A percentile compares a stretch with the other conserved stretches of the same genome.
These are phyloP conservation scores for Beta corolliflora DNA, from an alignment of 179 eudicot genomes.

Conservation along the genomic window DNA sequence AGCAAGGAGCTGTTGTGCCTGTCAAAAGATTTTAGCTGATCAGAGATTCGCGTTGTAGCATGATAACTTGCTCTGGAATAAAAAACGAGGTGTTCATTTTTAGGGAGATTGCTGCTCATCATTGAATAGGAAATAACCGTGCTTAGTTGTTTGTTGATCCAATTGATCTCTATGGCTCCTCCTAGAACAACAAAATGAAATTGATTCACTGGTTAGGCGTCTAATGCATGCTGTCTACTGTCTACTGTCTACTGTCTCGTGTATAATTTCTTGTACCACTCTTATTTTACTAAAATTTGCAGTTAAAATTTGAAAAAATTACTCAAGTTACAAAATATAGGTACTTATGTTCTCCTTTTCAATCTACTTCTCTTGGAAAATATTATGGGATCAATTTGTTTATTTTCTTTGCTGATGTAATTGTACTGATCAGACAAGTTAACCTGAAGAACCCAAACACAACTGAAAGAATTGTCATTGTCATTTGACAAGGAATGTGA, in stretches of 20 bases:
- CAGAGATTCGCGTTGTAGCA: not conserved
- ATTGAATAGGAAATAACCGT: not conserved
- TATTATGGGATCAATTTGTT: not conserved
- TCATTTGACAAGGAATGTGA: not conserved
- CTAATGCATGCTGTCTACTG: too few relatives aligned
- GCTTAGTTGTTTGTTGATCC: slow-evolving; percentile 6
- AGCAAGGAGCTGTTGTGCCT: slow-evolving; percentile 62
- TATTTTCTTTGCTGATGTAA: not conserved
- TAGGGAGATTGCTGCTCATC: not conserved
- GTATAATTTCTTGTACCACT: too few relatives aligned
- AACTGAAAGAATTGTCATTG: not conserved
- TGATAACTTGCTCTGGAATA: slow-evolving; percentile 5
- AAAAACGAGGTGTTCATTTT: not conserved
- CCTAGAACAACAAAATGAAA: not conserved
- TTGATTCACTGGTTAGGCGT: too few relatives aligned
- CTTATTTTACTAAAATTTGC: not conserved
- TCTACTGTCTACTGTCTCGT: too few relatives aligned
- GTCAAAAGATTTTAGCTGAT: slow-evolving; percentile 54
- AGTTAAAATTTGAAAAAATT: too few relatives aligned
- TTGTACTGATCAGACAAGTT: not conserved
- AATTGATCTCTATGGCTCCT: not conserved
- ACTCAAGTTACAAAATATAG: not conserved
- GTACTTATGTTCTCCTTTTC: too few relatives aligned
- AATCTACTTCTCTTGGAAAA: too few relatives aligned
- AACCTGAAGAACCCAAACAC: not conserved